Conservation (phyloP, 1,139 yeast species). For the Candida albicans region DNA sequence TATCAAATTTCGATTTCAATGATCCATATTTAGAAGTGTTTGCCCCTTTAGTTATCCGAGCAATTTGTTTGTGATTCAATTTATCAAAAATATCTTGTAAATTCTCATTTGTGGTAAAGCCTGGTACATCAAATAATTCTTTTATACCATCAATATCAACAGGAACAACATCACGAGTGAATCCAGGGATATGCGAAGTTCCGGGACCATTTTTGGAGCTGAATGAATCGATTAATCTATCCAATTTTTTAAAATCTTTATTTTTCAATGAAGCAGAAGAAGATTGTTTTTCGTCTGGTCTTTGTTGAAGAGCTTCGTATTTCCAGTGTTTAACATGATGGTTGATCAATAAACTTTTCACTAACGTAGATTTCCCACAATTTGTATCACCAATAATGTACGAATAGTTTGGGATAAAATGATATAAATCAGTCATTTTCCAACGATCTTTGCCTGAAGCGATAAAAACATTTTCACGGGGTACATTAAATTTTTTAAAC, state of each 20-base stretch:
- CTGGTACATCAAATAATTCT: constrained; percentile 57
- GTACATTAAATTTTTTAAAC: constrained; percentile 36
- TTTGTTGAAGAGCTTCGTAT: constrained; percentile 8
- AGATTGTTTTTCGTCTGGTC: no score
- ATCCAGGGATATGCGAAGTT: constrained; percentile 54
- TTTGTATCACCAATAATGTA: constrained; percentile 74
- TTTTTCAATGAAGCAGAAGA: constrained; percentile 5
- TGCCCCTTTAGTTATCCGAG: constrained; percentile 38
- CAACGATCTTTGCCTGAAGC: constrained; percentile 54
- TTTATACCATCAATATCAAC: constrained; percentile 30
- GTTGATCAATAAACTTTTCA: constrained; percentile 46
- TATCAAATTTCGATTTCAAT: constrained; percentile 35
- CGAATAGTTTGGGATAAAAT: constrained; percentile 38
- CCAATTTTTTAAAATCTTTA: constrained; percentile 7
- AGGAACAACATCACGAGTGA: constrained; percentile 49
- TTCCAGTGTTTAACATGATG: constrained; percentile 10
- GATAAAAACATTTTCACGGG: constrained; percentile 46
- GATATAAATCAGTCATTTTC: constrained; percentile 42
- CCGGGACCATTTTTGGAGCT: constrained; percentile 42
- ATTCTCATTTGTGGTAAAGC: constrained; percentile 34
- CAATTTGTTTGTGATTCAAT: constrained; percentile 30
- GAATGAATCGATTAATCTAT: constrained; percentile 16
- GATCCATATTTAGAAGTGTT: constrained; percentile 34
- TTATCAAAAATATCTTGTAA: constrained; percentile 31
- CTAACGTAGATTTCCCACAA: constrained; percentile 72